Percentiles rank a stretch among this genome's conserved stretches.
Conservation (phyloP, 2,329 filamentous ascomycete species). For the Escovopsis sp. region DNA sequence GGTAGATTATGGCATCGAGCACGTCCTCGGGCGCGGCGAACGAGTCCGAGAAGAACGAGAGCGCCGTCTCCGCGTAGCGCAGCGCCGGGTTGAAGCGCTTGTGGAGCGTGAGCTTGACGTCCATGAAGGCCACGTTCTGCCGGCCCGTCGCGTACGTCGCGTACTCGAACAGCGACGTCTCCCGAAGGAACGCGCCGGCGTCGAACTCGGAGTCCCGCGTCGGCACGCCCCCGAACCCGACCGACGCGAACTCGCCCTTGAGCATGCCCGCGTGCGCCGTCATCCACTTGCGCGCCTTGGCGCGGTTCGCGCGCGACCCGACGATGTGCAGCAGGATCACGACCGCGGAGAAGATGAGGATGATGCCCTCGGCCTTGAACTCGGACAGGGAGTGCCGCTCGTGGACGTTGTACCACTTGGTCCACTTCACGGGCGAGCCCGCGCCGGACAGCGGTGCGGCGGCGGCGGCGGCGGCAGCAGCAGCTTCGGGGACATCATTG, state of each 20-base stretch:
- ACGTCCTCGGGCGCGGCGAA: slow-evolving; percentile 55
- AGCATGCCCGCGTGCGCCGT: slow-evolving; percentile 57
- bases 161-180: slow-evolving; percentile 80
- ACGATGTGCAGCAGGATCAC: slow-evolving; percentile 68
- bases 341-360: slow-evolving; percentile 59
- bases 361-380: slow-evolving; percentile 75
- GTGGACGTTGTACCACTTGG: slow-evolving; percentile 94
- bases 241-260: slow-evolving; percentile 68
- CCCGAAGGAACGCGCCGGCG: slow-evolving; percentile 47
- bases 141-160: slow-evolving; percentile 78
- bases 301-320: slow-evolving; percentile 66
- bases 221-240: slow-evolving; percentile 58
- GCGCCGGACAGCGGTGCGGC: slow-evolving; percentile 29
- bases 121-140: slow-evolving; percentile 83
- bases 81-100: slow-evolving; percentile 76
- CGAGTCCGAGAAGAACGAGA: slow-evolving; percentile 70
- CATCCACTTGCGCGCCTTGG: slow-evolving; percentile 69
- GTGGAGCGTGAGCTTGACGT: slow-evolving; percentile 65
- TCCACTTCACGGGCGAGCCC: slow-evolving; percentile 48
- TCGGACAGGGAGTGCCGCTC: slow-evolving; percentile 74
- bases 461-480: slow-evolving; percentile 31
- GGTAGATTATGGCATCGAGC: slow-evolving; percentile 64
- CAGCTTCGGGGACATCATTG: slow-evolving; percentile 43
- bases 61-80: slow-evolving; percentile 44
- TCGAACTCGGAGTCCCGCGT: slow-evolving; percentile 29